A percentile compares a stretch with the other conserved stretches of the same genome.
Conservation (phyloP, 768 basidiomycete genomes). For the Auriscalpium vulgare region DNA sequence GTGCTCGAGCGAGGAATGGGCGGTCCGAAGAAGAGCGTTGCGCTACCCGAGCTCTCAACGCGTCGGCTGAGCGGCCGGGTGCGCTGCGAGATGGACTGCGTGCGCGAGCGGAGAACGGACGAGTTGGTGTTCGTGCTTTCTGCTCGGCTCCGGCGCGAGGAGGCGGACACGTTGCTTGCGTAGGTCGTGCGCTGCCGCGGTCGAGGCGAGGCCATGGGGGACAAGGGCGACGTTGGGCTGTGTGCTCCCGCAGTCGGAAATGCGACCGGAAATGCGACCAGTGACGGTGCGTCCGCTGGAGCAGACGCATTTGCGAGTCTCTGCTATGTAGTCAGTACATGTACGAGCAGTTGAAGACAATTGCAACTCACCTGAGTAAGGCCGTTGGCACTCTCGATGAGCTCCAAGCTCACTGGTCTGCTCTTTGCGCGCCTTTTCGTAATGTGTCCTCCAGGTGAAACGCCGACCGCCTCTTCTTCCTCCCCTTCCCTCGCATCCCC, state of each 20-base stretch:
- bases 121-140: background rate
- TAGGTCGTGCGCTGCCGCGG: slow-evolving; percentile 11
- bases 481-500: slow-evolving; percentile 36
- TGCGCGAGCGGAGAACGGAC: slow-evolving; percentile 9
- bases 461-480: slow-evolving; percentile 52
- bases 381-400: slow-evolving; percentile 27
- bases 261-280: slow-evolving; percentile 14
- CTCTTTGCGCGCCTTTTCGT: slow-evolving; percentile 68
- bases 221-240: slow-evolving; percentile 6
- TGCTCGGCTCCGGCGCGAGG: slow-evolving; percentile 9
- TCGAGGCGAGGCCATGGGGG: slow-evolving; percentile 9
- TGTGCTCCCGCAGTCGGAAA: slow-evolving; percentile 12
- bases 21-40: slow-evolving; percentile 15
- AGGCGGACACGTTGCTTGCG: slow-evolving; percentile 6
- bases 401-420: slow-evolving; percentile 60
- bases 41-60: slow-evolving; percentile 10
- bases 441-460: slow-evolving; percentile 73
- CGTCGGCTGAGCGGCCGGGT: slow-evolving; percentile 1
- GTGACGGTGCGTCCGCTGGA: slow-evolving; percentile 3
- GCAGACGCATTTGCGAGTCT: slow-evolving; percentile 3
- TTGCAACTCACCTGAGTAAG: slow-evolving; percentile 19
- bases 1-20: slow-evolving; percentile 6
- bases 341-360: background rate
- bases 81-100: slow-evolving; percentile 7
- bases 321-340: slow-evolving; percentile 1